Evolutionary conservation across 2,329 filamentous ascomycete species (phyloP).

Genomic region (Xylariaceae sp.): DNA sequence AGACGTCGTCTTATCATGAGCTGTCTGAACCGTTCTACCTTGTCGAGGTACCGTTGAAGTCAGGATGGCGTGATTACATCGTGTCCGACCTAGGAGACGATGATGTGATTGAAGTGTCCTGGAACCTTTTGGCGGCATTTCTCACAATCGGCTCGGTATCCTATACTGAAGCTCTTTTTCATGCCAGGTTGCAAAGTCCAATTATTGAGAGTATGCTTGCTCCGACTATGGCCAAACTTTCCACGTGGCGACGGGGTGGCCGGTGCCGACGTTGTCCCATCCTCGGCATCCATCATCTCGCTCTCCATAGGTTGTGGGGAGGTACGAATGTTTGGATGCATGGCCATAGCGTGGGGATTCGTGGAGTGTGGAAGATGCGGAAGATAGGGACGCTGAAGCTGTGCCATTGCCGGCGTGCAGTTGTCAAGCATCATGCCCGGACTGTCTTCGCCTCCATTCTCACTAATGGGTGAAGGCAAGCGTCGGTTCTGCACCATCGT

Average conservation of each 20-base stretch:
- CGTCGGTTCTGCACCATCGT: constrained; percentile 51
- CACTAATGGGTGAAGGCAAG: constrained; percentile 59
- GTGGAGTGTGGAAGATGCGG: constrained; percentile 35
- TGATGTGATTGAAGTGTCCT: constrained; percentile 78
- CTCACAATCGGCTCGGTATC: constrained; percentile 73
- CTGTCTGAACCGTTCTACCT: no score
- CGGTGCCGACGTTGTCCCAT: constrained; percentile 31
- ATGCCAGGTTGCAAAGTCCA: constrained; percentile 62
- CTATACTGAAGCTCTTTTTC: constrained; percentile 74
- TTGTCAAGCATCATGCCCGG: constrained; percentile 41
- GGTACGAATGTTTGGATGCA: constrained; percentile 39
- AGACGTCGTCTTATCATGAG: no score
- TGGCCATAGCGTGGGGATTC: constrained; percentile 34
- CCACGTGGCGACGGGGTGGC: constrained; percentile 47
- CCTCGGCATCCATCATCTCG: constrained; percentile 33
- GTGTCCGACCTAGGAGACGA: constrained; percentile 52
- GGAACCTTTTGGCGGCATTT: constrained; percentile 73
- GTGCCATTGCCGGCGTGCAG: constrained; percentile 27
- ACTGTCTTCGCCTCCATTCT: constrained; percentile 49
- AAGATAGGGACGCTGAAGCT: constrained; percentile 35
- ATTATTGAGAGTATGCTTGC: constrained; percentile 57
- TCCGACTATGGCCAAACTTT: constrained; percentile 55
- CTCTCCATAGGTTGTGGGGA: constrained; percentile 20
- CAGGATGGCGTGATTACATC: no score
- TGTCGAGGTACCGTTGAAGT: no score